These are phyloP conservation scores for Umbellularia californica DNA, from an alignment of 164 flowering plant species.

Conservation along the genomic window DNA sequence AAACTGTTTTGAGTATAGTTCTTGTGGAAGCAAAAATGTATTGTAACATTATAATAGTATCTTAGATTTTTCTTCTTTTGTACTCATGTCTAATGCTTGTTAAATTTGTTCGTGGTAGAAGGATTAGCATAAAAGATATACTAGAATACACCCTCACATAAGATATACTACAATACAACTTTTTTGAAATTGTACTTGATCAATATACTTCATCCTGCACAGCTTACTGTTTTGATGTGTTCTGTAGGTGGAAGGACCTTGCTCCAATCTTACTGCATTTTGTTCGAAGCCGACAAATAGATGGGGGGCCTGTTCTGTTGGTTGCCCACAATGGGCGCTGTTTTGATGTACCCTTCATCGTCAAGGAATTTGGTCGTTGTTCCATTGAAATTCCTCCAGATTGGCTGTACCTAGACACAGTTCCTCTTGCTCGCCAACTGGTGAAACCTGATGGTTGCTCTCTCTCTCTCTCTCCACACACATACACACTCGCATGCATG, in stretches of 20 bases:
- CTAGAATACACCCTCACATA: too few relatives aligned
- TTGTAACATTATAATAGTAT: too few relatives aligned
- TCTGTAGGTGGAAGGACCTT: constrained; percentile 75
- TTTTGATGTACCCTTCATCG: constrained; percentile 82
- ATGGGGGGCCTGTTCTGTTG: constrained; percentile 54
- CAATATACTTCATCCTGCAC: not conserved
- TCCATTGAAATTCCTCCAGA: constrained; percentile 57
- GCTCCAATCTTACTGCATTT: constrained; percentile 63
- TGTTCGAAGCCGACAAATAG: constrained; percentile 66
- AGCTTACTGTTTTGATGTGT: not conserved
- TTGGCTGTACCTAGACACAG: constrained; percentile 75
- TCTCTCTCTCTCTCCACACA: constrained; percentile 2
- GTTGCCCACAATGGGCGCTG: constrained; percentile 76
- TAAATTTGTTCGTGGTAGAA: too few relatives aligned
- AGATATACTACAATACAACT: too few relatives aligned
- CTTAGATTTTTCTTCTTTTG: too few relatives aligned
- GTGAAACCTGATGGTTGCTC: constrained; percentile 53
- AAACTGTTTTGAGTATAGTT: too few relatives aligned
- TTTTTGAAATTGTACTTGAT: too few relatives aligned
- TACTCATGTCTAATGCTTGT: too few relatives aligned
- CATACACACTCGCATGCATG: not conserved
- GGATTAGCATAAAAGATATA: too few relatives aligned
- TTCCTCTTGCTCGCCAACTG: constrained; percentile 57
- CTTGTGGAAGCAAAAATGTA: too few relatives aligned
- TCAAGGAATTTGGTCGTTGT: constrained; percentile 66